Evolutionary conservation across 768 basidiomycete species (phyloP), one percentile per base, ranked within the genome.

Genomic region (Agaricus sinodeliciosus): DNA sequence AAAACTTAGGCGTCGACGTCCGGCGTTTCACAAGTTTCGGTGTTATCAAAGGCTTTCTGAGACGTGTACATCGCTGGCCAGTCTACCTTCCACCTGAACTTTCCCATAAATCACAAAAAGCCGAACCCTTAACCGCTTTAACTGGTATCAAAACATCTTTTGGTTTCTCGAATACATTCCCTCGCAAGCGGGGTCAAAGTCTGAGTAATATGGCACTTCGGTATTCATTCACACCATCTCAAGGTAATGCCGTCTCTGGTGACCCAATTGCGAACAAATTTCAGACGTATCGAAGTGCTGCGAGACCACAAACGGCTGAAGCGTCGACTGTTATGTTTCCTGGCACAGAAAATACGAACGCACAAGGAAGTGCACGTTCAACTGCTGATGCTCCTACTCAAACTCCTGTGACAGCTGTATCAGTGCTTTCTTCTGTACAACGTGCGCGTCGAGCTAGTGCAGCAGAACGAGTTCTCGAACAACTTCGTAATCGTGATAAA

Each of bases 21-120:
- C 81, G 95, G 8, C 81, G 96, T n/a, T 96, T 99, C 67, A 84
- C 92, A 15, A 94, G 89, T 56, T 99, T 98, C 62, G 96, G 96
- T 4, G 90, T 98, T 19, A 95, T 99, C 71, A 99, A 99, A 84
- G 95, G 94, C 0, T 98, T 98, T 65, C 75, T 99, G 13, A 85
- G 92, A 11, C 77, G 96, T 39, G 86, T 97, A 0, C 91, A 96
- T 63, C 83, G 94, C n/a, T 98, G 86, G 76, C 96, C 95, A 0
- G 71, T 94, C 41, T 78, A 90, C 46, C 69, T 85, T 55, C 68
- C 68, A 9, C 65, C 71, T 35, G 73, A 78, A 31, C 61, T 65
- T 48, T 54, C 63, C 51, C 40, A 28, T 28, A 4, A 27, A 18
- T 48, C 62, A 54, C 52, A 55, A 41, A 46, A 57, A 54, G 58